Conservation (phyloP, 768 basidiomycete genomes). For the Mycena olivaceomarginata region DNA sequence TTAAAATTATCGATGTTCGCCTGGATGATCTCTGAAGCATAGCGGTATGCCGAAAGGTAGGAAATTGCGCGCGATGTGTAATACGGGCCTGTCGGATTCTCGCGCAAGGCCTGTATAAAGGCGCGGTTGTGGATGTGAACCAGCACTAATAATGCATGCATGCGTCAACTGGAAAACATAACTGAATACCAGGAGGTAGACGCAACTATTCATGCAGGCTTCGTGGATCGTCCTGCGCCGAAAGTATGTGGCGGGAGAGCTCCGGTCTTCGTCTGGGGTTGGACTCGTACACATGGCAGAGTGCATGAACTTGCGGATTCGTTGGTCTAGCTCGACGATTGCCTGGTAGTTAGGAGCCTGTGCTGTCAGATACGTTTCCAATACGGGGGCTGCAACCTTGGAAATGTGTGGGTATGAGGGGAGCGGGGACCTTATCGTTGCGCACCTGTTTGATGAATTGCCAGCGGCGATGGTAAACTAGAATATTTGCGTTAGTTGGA, state of each 20-base stretch:
- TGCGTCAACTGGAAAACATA: neutral
- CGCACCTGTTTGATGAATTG: slow-evolving; percentile 28
- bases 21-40: slow-evolving; percentile 14
- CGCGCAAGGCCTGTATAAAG: slow-evolving; percentile 7
- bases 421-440: neutral
- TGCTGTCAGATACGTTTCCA: slow-evolving; percentile 8
- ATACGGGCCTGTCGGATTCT: slow-evolving; percentile 27
- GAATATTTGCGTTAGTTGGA: neutral
- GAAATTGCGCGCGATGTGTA: slow-evolving; percentile 15
- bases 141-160: slow-evolving; percentile 11
- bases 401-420: neutral
- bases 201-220: slow-evolving; percentile 17
- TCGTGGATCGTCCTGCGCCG: slow-evolving; percentile 6
- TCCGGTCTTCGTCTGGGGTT: neutral
- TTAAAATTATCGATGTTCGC: slow-evolving; percentile 9
- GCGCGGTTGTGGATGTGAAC: slow-evolving; percentile 29
- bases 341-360: neutral
- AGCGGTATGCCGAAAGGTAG: slow-evolving; percentile 14
- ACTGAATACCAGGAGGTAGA: neutral
- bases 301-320: slow-evolving; percentile 34
- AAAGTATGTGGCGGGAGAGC: slow-evolving; percentile 10
- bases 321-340: slow-evolving; percentile 26
- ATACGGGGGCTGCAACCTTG: slow-evolving; percentile 20
- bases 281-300: neutral
- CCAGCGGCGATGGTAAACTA: slow-evolving; percentile 32